Evolutionary conservation across 768 basidiomycete genomes (phyloP), one percentile per base, ranked within the genome.

Genomic region (Amanita jacksonii): DNA sequence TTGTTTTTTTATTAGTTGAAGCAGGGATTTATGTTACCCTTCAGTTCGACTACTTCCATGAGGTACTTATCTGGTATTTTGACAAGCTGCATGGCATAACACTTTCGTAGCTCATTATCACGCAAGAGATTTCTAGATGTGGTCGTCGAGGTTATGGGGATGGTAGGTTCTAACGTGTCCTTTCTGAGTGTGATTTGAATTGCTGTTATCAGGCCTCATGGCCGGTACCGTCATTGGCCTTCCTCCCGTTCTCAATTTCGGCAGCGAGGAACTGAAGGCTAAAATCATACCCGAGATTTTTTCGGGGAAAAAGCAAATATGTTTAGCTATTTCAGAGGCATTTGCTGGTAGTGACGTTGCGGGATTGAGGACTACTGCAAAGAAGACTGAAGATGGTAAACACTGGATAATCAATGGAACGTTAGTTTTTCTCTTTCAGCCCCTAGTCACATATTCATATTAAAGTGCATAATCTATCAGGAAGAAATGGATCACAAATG

Each of bases 41-140:
- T 68, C 60, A 83, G 72, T 93, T 85, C 53, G 85, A 93, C 59
- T 88, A 85, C 56, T 94, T 93, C 74, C 88, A 92, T 56, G 82
- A 84, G 60, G 74, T 33, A 30, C 27, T 6, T 12, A 10, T 24
- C 15, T 2, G 38, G 16, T 8, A 32, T 13, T 33, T 32, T 24
- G 3, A 38, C n/a, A 10, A 33, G 33, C n/a, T 5, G 23, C 6
- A 41, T 5, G 38, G n/a, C 25, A 6, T 28, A 27, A 18, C 8
- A 33, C 16, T 23, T 32, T 38, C 7, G 20, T 49, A 84, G 74
- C 69, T 90, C 44, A 76, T 92, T 48, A 68, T 88, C 53, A 84
- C 74, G 28, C 82, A 91, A 68, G 89, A 93, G 61, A 57, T 90
- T 35, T 62, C 70, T 5, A 70, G 87, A n/a, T 64, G 73, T 42